Percentiles rank a stretch among this genome's conserved stretches.
Evolutionary conservation across 177 flowering plant species (phyloP).

Genomic region (Vitis hybrid): DNA sequence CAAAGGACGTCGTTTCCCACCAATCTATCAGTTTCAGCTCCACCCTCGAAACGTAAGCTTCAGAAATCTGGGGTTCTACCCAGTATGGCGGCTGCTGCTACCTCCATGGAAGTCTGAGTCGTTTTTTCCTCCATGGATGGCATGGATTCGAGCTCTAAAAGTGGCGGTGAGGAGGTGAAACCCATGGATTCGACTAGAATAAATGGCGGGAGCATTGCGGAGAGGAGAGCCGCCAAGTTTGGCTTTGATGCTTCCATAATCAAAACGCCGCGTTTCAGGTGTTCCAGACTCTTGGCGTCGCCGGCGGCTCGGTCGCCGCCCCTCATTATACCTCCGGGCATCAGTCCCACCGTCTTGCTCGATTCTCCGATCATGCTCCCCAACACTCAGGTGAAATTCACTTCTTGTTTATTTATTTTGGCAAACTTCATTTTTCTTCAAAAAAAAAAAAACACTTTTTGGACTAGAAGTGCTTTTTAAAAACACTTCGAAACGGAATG

Average conservation of each 20-base stretch:
- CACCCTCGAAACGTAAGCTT: too few relatives aligned
- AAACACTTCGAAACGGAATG: too few relatives aligned
- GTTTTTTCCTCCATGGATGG: too few relatives aligned
- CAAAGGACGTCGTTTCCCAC: too few relatives aligned
- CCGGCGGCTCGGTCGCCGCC: slow-evolving; percentile 45
- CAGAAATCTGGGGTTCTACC: too few relatives aligned
- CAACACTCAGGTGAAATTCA: slow-evolving; percentile 54
- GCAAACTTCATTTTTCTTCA: not conserved
- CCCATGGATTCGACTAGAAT: too few relatives aligned
- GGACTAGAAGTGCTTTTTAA: too few relatives aligned
- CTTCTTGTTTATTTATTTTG: not conserved
- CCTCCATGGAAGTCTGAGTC: not conserved
- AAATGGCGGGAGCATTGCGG: slow-evolving; percentile 52
- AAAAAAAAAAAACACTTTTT: too few relatives aligned
- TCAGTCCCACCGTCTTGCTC: slow-evolving; percentile 67
- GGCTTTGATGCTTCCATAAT: slow-evolving; percentile 56
- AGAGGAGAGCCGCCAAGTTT: slow-evolving; percentile 63
- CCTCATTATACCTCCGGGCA: slow-evolving; percentile 72
- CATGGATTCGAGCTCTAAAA: not conserved
- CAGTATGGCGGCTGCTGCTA: too few relatives aligned
- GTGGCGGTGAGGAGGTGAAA: too few relatives aligned
- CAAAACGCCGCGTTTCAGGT: slow-evolving; percentile 38
- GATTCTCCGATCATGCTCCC: slow-evolving; percentile 75
- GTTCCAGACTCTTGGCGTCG: slow-evolving; percentile 35
- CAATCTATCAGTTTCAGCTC: too few relatives aligned